Percentiles rank a stretch among this genome's conserved stretches.
These are phyloP conservation scores for Coprinopsis sp. DNA, from an alignment of 768 basidiomycete genomes.

Conservation along the genomic window DNA sequence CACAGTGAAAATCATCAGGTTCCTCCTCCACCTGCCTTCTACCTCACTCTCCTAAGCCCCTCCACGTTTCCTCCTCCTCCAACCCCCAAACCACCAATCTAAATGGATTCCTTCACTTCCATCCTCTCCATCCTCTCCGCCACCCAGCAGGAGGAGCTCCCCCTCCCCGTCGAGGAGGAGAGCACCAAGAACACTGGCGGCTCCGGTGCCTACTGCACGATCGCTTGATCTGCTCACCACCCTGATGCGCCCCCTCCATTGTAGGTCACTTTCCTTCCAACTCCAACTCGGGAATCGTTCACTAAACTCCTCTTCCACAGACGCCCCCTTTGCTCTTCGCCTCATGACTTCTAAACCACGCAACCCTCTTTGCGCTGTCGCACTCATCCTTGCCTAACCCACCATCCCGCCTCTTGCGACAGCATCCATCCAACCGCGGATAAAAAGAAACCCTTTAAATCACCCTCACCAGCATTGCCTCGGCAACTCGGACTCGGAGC, in stretches of 20 bases:
- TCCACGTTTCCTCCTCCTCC: neutral
- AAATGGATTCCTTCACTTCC: conserved; percentile 8
- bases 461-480: too few species aligned
- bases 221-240: neutral
- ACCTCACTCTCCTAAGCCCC: neutral
- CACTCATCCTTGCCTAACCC: too few species aligned
- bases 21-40: neutral
- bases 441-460: too few species aligned
- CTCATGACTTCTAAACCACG: too few species aligned
- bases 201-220: neutral
- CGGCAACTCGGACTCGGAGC: too few species aligned
- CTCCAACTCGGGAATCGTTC: neutral
- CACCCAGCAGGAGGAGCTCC: neutral
- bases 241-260: neutral
- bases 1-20: neutral
- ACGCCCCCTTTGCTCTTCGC: too few species aligned
- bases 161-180: conserved; percentile 3
- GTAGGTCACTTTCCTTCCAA: neutral
- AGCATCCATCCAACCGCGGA: too few species aligned
- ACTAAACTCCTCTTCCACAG: neutral
- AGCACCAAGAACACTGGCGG: neutral
- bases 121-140: conserved; percentile 4
- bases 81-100: neutral
- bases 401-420: too few species aligned
- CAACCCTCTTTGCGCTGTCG: too few species aligned